Base-by-base conservation (phyloP, 2,329 filamentous ascomycete species). In the Neopestalotiopsis clavispora region DNA sequence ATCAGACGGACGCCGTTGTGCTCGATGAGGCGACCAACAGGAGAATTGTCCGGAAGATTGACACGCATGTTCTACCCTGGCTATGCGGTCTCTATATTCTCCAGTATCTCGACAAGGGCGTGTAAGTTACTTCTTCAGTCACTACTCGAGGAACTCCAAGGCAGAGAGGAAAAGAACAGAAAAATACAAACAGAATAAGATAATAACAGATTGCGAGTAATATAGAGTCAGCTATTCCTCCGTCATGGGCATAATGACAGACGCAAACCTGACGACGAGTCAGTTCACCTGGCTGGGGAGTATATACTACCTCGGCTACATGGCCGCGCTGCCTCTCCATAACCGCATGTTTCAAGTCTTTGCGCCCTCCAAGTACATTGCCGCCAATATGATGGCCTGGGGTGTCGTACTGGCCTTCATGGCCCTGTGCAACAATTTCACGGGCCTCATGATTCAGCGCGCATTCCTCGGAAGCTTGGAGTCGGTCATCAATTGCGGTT, bases 231-330 rank as follows among this genome's bases (percentile, higher is more conserved):
- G 63, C 63, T 66, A 66, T 23, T 56, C 63, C 32, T 66, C 63
- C n/a, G 63, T 66, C 20, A 66, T 66, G 63, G 63, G 63, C 28
- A 66, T 66, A 78, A 88, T 66, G 89, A 87, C 73, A 82, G 83
- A n/a, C 87, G 86, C 86, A 77, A 86, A 17, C 70, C 71, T 5
- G 76, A 66, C 42, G 1, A 66, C 63, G 7, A 57, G 63, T 28
- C 63, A 66, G 30, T 66, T 57, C 45, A 66, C 63, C 4, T 66
- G 63, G 63, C 45, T 66, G 28, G 63, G 63, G 0, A 66, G 75
- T 12, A 71, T 77, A 56, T 77, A 76, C 62, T 77, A 77, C 65
- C 72, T 77, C 23, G 75, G 72, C 49, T 66, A 66, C 63, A 5
- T 77, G 76, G 62, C 65, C 76, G 61, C 65, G 74, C 42, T 74